A percentile compares a stretch with the other conserved stretches of the same genome.
Conservation (phyloP, 345 rosid species). For the Brassica incana region DNA sequence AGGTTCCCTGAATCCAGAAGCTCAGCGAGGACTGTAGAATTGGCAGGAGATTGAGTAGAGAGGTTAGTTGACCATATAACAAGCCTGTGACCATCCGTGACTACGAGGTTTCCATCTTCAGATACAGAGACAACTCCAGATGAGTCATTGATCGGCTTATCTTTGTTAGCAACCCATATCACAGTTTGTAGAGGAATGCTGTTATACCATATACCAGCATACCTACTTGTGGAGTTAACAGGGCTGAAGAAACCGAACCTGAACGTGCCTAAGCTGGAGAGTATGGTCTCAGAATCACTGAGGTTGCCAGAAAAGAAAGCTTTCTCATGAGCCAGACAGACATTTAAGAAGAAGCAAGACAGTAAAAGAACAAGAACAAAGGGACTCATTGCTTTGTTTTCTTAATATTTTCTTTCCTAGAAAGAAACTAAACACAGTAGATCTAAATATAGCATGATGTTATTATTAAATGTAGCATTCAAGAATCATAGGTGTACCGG, state of each 20-base stretch:
- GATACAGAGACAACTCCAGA: constrained; percentile 46
- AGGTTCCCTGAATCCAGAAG: constrained; percentile 60
- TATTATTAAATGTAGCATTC: neutral
- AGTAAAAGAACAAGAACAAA: constrained; percentile 6
- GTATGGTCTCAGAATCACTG: constrained; percentile 29
- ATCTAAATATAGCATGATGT: neutral
- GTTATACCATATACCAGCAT: constrained; percentile 57
- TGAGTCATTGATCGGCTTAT: constrained; percentile 46
- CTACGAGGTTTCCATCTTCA: constrained; percentile 49
- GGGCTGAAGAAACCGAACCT: constrained; percentile 57
- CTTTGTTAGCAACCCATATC: constrained; percentile 59
- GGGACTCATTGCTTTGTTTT: neutral
- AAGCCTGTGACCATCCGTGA: constrained; percentile 40
- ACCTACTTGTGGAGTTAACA: constrained; percentile 41
- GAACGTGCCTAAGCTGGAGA: constrained; percentile 41
- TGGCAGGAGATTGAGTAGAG: constrained; percentile 5
- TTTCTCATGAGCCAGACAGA: constrained; percentile 18
- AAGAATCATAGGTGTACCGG: neutral
- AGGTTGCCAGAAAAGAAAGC: constrained; percentile 20
- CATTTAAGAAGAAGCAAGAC: constrained; percentile 10
- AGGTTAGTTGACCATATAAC: constrained; percentile 56
- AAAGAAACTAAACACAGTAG: neutral
- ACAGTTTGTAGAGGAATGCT: constrained; percentile 20
- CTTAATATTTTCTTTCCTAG: neutral
- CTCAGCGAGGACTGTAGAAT: constrained; percentile 40